A percentile compares a stretch with the other conserved stretches of the same genome.
phyloP scores from a whole-genome alignment of 1,284 basidiomycete genomes.

The Anthracocystis walkeri region DNA sequence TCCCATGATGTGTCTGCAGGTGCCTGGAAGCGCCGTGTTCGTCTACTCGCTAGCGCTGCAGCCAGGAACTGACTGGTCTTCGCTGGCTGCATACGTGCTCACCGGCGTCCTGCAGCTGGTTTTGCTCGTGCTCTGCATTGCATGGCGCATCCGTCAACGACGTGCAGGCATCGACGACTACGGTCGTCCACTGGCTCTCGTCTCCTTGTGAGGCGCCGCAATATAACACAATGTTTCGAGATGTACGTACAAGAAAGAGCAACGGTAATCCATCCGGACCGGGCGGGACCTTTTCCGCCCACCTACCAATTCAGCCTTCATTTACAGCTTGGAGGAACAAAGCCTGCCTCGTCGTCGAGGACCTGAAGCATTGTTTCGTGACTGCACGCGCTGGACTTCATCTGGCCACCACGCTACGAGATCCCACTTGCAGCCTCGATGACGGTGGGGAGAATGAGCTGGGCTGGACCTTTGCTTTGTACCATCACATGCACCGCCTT shows the following conservation, averaged over 20 bases:
- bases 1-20: conserved; percentile 94
- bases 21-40: conserved; percentile 89
- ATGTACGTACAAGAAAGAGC: not conserved
- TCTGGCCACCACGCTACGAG: not conserved
- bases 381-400: not conserved
- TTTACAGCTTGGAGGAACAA: not conserved
- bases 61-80: conserved; percentile 62
- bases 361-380: not conserved
- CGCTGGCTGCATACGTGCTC: conserved; percentile 77
- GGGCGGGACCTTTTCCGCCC: conserved; percentile 8
- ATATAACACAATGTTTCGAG: not conserved
- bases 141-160: conserved; percentile 73
- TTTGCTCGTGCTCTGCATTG: conserved; percentile 75
- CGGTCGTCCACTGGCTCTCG: conserved; percentile 76
- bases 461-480: not conserved
- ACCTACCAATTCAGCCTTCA: conserved; percentile 13
- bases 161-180: conserved; percentile 90
- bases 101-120: conserved; percentile 86
- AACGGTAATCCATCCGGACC: not conserved
- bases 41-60: conserved; percentile 75
- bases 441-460: not conserved
- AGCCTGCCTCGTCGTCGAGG: not conserved
- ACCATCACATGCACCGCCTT: not conserved
- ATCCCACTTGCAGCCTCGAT: not conserved
- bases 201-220: conserved; percentile 16